Conservation (phyloP, 441 rosid genomes). For the Bocquillonia castaneifolia region DNA sequence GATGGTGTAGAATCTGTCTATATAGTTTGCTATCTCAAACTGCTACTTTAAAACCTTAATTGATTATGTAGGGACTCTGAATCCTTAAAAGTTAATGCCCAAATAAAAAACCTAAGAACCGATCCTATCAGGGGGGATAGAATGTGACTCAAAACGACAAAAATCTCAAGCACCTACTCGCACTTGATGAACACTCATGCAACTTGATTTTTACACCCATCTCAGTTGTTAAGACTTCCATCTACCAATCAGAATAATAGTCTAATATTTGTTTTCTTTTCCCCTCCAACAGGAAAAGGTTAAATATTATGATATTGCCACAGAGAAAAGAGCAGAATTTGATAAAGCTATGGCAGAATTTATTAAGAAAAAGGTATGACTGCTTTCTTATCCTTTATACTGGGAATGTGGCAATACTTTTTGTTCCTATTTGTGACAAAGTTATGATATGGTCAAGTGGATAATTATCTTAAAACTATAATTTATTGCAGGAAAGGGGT, state of each 20-base stretch:
- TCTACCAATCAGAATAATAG: conserved; percentile 1
- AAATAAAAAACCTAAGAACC: not conserved
- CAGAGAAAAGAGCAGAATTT: conserved; percentile 78
- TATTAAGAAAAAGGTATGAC: conserved; percentile 59
- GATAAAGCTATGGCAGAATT: conserved; percentile 67
- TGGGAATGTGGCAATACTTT: not conserved
- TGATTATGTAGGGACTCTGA: no score
- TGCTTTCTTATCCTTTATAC: not conserved
- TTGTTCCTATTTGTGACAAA: conserved; percentile 1
- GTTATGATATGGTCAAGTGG: not conserved
- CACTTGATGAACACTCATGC: not conserved
- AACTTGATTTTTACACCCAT: not conserved
- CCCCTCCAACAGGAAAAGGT: conserved; percentile 64
- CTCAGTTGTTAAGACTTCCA: not conserved
- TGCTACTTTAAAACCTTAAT: no score
- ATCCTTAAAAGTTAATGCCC: not conserved
- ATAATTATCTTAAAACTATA: not conserved
- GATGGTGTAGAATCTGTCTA: not conserved
- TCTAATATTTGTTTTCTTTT: conserved; percentile 9
- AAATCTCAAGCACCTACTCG: not conserved
- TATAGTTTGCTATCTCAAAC: not conserved
- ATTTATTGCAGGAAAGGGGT: conserved; percentile 54
- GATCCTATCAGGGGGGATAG: not conserved
- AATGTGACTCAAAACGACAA: not conserved
- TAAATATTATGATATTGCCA: conserved; percentile 79